phyloP scores from a whole-genome alignment of 2,329 filamentous ascomycete genomes.

The Clathrospora elynae region DNA sequence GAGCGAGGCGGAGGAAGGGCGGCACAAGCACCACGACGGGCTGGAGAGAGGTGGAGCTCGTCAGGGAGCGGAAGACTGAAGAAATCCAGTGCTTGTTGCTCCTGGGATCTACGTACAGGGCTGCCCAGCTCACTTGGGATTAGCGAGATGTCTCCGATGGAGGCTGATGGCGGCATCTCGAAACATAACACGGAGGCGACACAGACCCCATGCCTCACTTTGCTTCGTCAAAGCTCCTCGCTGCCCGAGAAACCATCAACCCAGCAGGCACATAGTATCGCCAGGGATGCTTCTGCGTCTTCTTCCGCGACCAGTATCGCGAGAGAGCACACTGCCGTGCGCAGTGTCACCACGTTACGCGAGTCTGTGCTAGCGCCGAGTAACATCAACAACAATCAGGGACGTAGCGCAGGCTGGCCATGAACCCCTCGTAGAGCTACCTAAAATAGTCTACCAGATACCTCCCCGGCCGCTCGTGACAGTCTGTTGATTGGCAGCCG shows the following conservation, averaged over 20 bases:
- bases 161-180: slow-evolving; percentile 41
- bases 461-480: slow-evolving; percentile 27
- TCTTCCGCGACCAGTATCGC: neutral
- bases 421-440: slow-evolving; percentile 33
- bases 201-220: slow-evolving; percentile 36
- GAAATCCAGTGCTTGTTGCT: slow-evolving; percentile 43
- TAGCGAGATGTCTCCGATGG: slow-evolving; percentile 43
- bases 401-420: slow-evolving; percentile 26
- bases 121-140: slow-evolving; percentile 35
- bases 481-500: slow-evolving; percentile 38
- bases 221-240: slow-evolving; percentile 27
- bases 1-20: slow-evolving; percentile 26
- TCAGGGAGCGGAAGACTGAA: slow-evolving; percentile 37
- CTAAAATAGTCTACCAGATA: slow-evolving; percentile 42
- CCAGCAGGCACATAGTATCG: no score
- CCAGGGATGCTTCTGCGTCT: neutral
- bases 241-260: slow-evolving; percentile 11
- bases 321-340: slow-evolving; percentile 24
- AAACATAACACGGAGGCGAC: slow-evolving; percentile 39
- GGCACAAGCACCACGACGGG: slow-evolving; percentile 34
- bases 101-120: slow-evolving; percentile 41
- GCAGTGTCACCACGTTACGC: slow-evolving; percentile 30
- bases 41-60: slow-evolving; percentile 38
- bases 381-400: slow-evolving; percentile 36
- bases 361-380: slow-evolving; percentile 29